Conservation (phyloP, 129 eudicot species). For the Rutidosis leptorrhynchoides region DNA sequence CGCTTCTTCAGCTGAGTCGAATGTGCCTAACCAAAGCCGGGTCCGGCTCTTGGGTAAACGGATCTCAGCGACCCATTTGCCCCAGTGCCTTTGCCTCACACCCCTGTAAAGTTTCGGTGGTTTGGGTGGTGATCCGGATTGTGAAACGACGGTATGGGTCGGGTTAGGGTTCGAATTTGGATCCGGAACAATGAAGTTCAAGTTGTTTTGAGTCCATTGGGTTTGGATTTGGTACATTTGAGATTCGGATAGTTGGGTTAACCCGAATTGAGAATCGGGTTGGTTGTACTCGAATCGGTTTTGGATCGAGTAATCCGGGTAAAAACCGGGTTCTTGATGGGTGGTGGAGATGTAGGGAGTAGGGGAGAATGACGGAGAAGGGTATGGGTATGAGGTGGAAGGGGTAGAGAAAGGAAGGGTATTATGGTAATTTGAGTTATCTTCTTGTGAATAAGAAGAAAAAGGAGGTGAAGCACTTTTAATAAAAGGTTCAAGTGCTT, state of each 20-base stretch:
- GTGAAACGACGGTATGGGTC: conserved; percentile 27
- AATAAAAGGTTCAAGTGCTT: conserved; percentile 84
- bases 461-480: conserved; percentile 44
- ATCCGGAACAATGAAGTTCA: conserved; percentile 41
- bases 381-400: conserved; percentile 31
- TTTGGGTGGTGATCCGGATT: conserved; percentile 46
- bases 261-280: conserved; percentile 38
- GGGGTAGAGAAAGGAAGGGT: conserved; percentile 29
- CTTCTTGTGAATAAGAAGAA: conserved; percentile 22
- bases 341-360: conserved; percentile 7
- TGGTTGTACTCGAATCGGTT: conserved; percentile 33
- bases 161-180: conserved; percentile 19
- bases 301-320: conserved; percentile 38
- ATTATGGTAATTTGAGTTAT: conserved; percentile 23
- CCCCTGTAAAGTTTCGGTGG: conserved; percentile 78
- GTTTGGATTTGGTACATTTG: conserved; percentile 41
- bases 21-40: conserved; percentile 82
- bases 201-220: conserved; percentile 23
- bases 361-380: conserved; percentile 26
- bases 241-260: conserved; percentile 42
- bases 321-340: conserved; percentile 34
- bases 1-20: conserved; percentile 80
- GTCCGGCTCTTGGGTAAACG: conserved; percentile 77
- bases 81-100: conserved; percentile 94
- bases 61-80: conserved; percentile 91